Conservation (phyloP, 164 flowering plant genomes). For the Berberis vulgaris region DNA sequence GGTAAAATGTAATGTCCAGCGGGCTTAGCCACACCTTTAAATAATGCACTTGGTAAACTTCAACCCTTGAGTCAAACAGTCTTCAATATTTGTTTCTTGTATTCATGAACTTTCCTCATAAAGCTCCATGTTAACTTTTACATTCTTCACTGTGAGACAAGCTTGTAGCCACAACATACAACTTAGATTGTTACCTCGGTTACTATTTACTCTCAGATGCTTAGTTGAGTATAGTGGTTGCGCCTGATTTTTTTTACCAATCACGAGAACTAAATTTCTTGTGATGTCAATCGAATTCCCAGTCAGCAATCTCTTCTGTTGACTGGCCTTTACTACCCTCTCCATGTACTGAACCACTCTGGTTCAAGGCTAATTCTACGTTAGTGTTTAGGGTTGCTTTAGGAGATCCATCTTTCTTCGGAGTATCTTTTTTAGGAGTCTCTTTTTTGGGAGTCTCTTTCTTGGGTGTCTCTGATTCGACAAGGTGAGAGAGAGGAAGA, state of each 20-base stretch:
- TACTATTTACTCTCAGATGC: background rate
- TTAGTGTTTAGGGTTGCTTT: too few relatives aligned
- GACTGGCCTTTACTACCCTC: constrained; percentile 51
- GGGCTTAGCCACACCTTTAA: too few relatives aligned
- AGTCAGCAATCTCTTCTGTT: constrained; percentile 67
- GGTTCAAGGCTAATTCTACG: too few relatives aligned
- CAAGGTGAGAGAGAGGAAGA: background rate
- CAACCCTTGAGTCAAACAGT: too few relatives aligned
- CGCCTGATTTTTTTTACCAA: background rate
- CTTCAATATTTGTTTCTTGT: too few relatives aligned
- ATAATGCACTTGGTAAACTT: too few relatives aligned
- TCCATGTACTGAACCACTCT: constrained; percentile 82
- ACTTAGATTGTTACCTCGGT: background rate
- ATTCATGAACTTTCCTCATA: too few relatives aligned
- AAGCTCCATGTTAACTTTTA: too few relatives aligned
- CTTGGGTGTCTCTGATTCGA: constrained; percentile 2
- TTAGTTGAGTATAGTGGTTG: background rate
- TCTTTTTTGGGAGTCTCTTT: too few relatives aligned
- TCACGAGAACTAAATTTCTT: constrained; percentile 31
- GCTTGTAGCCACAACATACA: background rate
- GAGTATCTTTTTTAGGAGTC: too few relatives aligned
- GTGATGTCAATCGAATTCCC: constrained; percentile 94
- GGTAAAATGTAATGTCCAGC: too few relatives aligned
- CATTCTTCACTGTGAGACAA: background rate
- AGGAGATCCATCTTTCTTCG: too few relatives aligned